These are phyloP conservation scores for Lepiota venenata DNA, from an alignment of 768 basidiomycete species.

Conservation along the genomic window DNA sequence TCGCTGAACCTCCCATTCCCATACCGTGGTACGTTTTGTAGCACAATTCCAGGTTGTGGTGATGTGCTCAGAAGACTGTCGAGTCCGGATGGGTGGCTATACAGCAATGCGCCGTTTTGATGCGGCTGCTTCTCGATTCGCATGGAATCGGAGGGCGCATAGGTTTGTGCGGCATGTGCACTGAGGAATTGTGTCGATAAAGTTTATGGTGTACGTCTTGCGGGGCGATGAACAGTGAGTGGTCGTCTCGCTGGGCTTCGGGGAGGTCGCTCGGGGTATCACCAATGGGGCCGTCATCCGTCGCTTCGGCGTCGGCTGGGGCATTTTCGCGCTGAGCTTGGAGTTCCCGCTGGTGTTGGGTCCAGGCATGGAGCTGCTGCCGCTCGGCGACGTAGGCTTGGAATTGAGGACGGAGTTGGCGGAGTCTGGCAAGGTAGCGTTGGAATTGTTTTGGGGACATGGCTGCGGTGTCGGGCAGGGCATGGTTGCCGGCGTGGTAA, in stretches of 20 bases:
- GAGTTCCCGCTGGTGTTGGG: constrained; percentile 4
- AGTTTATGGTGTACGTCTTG: constrained; percentile 16
- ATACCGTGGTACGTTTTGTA: constrained; percentile 25
- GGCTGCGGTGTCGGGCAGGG: constrained; percentile 46
- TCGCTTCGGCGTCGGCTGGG: neutral
- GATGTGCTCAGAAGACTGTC: constrained; percentile 50
- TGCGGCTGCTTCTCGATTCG: constrained; percentile 67
- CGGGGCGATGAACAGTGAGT: constrained; percentile 19
- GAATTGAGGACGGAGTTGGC: constrained; percentile 56
- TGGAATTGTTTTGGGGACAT: constrained; percentile 58
- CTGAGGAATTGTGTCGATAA: constrained; percentile 40
- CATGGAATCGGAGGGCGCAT: constrained; percentile 7
- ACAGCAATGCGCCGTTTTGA: constrained; percentile 56
- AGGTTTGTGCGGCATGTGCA: constrained; percentile 21
- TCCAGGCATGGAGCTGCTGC: constrained; percentile 10
- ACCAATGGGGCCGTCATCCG: neutral
- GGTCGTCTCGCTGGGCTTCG: constrained; percentile 15
- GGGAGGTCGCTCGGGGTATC: constrained; percentile 9
- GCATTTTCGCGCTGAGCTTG: no score
- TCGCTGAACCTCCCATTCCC: neutral
- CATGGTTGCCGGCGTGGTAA: constrained; percentile 12
- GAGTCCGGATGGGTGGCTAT: constrained; percentile 49
- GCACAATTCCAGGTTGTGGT: constrained; percentile 57
- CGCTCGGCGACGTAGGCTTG: constrained; percentile 19
- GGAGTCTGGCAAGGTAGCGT: constrained; percentile 56